Evolutionary conservation across 192 early-diverging fungal genomes (phyloP).

Genomic region (Coemansia sp.): DNA sequence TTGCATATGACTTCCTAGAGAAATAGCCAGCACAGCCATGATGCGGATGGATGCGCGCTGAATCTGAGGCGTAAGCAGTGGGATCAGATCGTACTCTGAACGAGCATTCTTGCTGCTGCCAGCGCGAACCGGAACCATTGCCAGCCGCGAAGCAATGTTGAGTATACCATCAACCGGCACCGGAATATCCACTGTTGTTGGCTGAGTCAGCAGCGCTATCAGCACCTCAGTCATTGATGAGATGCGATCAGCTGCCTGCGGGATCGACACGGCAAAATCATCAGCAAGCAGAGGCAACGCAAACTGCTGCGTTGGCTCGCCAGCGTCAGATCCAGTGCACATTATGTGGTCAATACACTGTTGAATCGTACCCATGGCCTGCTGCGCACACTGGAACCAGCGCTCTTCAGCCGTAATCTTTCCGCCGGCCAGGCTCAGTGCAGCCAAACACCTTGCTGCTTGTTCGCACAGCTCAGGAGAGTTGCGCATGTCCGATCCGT

Average conservation of each 20-base stretch:
- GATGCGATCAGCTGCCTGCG: constrained; percentile 50
- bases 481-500: constrained; percentile 9
- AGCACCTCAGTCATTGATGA: constrained; percentile 35
- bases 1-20: constrained; percentile 36
- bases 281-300: constrained; percentile 22
- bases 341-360: constrained; percentile 45
- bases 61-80: constrained; percentile 40
- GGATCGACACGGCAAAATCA: constrained; percentile 38
- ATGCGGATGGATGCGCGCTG: constrained; percentile 45
- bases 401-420: constrained; percentile 42
- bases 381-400: constrained; percentile 41
- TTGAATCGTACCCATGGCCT: constrained; percentile 39
- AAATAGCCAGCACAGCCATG: constrained; percentile 31
- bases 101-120: constrained; percentile 38
- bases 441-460: constrained; percentile 30
- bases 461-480: constrained; percentile 5
- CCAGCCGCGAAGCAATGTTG: constrained; percentile 28
- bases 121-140: constrained; percentile 32
- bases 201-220: constrained; percentile 36
- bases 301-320: constrained; percentile 6
- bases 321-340: constrained; percentile 11
- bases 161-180: constrained; percentile 35
- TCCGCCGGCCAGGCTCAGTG: constrained; percentile 37
- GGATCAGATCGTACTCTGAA: constrained; percentile 35
- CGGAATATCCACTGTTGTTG: constrained; percentile 23